Evolutionary conservation across 2,329 filamentous ascomycete species (phyloP).

Genomic region (Penicillium sclerotigenum): DNA sequence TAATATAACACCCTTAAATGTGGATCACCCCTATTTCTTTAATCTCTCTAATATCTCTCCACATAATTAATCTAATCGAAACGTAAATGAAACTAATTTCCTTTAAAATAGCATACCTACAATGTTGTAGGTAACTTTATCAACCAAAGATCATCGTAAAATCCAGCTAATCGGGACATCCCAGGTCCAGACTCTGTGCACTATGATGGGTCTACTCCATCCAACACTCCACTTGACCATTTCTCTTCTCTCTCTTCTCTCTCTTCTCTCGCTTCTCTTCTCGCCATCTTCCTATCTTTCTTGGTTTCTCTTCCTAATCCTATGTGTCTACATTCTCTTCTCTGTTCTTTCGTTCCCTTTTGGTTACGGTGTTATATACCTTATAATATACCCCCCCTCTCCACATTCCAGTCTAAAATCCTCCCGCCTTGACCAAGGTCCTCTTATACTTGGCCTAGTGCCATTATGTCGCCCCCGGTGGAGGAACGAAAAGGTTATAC

Average conservation of each 20-base stretch:
- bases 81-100: background rate
- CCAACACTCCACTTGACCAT: conserved; percentile 11
- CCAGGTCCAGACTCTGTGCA: conserved; percentile 3
- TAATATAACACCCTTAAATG: too few relatives aligned
- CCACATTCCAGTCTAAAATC: background rate
- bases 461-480: conserved; percentile 37
- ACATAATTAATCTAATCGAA: background rate
- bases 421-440: background rate
- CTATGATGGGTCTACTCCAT: background rate
- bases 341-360: conserved; percentile 2
- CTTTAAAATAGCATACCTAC: background rate
- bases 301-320: background rate
- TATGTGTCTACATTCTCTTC: background rate
- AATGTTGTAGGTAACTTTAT: too few relatives aligned
- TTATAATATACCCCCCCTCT: background rate
- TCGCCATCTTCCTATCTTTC: background rate
- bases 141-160: background rate
- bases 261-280: background rate
- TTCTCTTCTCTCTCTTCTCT: background rate
- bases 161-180: background rate
- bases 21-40: background rate
- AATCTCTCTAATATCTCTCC: background rate
- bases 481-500: conserved; percentile 29
- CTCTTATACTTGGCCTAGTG: conserved; percentile 25
- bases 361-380: background rate